These are phyloP conservation scores for Cytospora mali DNA, from an alignment of 2,329 filamentous ascomycete genomes.

Conservation along the genomic window DNA sequence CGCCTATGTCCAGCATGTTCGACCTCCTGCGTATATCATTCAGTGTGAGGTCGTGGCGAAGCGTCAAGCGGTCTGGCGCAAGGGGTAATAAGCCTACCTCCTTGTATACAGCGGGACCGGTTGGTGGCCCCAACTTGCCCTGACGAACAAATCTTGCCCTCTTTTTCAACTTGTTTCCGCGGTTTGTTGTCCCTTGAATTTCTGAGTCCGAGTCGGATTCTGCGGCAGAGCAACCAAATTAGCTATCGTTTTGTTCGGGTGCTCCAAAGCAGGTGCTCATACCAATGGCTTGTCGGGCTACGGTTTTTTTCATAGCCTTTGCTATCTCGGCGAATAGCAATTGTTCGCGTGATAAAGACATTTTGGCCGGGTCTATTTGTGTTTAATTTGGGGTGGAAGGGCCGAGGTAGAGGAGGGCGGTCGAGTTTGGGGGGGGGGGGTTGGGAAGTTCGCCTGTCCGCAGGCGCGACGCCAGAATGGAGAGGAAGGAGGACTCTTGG, in stretches of 20 bases:
- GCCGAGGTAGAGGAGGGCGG: neutral
- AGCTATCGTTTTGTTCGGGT: slow-evolving; percentile 13
- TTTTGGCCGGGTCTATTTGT: slow-evolving; percentile 34
- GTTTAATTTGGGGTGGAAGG: neutral
- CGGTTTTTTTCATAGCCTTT: slow-evolving; percentile 67
- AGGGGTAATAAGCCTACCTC: slow-evolving; percentile 55
- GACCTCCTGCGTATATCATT: slow-evolving; percentile 56
- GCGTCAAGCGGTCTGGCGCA: neutral
- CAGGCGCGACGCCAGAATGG: neutral
- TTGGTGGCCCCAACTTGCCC: slow-evolving; percentile 68
- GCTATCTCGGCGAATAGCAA: slow-evolving; percentile 68
- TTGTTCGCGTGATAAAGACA: slow-evolving; percentile 56
- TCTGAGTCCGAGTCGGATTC: slow-evolving; percentile 79
- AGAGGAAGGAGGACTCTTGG: neutral
- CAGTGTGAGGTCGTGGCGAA: slow-evolving; percentile 31
- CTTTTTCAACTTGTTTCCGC: slow-evolving; percentile 79
- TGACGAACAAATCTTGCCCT: slow-evolving; percentile 71
- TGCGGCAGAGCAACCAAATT: slow-evolving; percentile 41
- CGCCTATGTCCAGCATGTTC: slow-evolving; percentile 74
- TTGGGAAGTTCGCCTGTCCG: neutral
- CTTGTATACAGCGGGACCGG: slow-evolving; percentile 69
- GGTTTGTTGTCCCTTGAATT: slow-evolving; percentile 70
- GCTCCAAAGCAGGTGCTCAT: slow-evolving; percentile 29
- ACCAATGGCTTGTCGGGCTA: slow-evolving; percentile 67
- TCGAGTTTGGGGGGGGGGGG: too few species aligned